Conservation (phyloP, 2,329 filamentous ascomycete species). For the Graphilbum sp. region DNA sequence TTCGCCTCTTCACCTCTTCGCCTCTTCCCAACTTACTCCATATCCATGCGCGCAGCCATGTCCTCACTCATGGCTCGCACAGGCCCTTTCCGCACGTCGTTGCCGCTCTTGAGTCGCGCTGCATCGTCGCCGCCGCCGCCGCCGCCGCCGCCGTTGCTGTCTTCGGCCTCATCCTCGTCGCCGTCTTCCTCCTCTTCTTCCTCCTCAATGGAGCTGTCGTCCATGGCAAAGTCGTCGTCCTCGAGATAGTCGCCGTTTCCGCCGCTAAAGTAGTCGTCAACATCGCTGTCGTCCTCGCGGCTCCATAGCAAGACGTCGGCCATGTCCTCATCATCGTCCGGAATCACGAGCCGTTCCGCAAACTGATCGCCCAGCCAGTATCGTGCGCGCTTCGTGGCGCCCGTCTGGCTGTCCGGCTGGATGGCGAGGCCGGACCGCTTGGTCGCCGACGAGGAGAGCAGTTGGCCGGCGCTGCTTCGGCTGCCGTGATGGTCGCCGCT, state of each 20-base stretch:
- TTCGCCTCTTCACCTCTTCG: no score
- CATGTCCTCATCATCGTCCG: conserved; percentile 28
- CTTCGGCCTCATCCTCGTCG: conserved; percentile 24
- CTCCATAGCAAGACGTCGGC: conserved; percentile 40
- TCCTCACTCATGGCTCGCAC: conserved; percentile 46
- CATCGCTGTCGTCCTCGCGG: conserved; percentile 39
- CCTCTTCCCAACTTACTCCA: conserved; percentile 21
- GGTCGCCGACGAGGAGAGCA: conserved; percentile 3
- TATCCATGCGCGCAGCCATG: conserved; percentile 45
- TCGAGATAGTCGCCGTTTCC: conserved; percentile 32
- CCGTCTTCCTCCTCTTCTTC: conserved; percentile 18
- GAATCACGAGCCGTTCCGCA: conserved; percentile 26
- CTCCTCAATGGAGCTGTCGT: conserved; percentile 21
- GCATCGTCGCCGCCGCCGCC: conserved; percentile 17
- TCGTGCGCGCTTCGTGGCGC: conserved; percentile 63
- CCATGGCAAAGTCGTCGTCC: conserved; percentile 21
- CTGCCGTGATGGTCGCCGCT: background rate
- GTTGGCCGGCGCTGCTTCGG: background rate
- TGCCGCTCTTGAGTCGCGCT: conserved; percentile 18
- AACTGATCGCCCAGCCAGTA: conserved; percentile 72
- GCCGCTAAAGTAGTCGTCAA: conserved; percentile 30
- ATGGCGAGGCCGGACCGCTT: conserved; percentile 15
- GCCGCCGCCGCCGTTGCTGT: conserved; percentile 14
- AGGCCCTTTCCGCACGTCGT: conserved; percentile 23
- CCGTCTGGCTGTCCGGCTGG: conserved; percentile 16